Base-by-base conservation (phyloP, 2,329 filamentous ascomycete species). In the Exophiala sp. region DNA sequence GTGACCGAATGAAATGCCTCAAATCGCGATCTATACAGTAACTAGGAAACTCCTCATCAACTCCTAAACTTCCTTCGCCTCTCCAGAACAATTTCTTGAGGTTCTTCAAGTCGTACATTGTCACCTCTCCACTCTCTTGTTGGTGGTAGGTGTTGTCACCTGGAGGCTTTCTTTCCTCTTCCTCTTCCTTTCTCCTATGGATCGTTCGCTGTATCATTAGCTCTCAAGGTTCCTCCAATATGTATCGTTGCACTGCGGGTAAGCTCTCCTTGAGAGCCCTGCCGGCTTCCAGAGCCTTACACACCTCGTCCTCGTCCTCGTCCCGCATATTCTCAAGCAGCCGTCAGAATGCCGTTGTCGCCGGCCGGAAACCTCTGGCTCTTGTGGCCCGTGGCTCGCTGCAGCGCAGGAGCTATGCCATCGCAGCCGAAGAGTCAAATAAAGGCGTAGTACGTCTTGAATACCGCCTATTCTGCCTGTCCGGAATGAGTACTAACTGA, bases 381-480 rank as follows among this genome's bases (percentile, higher is more conserved):
- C 55, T 73, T 43, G 62, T 70, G 53, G 64, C 66, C 51, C 64
- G 63, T 34, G 58, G 61, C 49, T 64, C 61, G 58, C 64, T 62
- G 64, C 68, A 56, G 60, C 71, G 68, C 58, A 74, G 80, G 58
- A 65, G 65, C 53, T 83, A 84, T 76, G 80, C 80, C 46, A 67
- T 76, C 56, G 69, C 79, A 50, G 75, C 76, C 3, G 77, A 80
- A 66, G 77, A 80, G 35, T 77, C 73, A 45, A 71, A 73, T 65
- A 76, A 77, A 66, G 79, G 80, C 62, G 81, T 83, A 65, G 78
- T 81, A 73, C 69, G 77, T 64, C 52, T 52, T 40, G n/a, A n/a
- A n/a, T n/a, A n/a, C n/a, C n/a, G n/a, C n/a, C n/a, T n/a, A n/a
- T 13, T 10, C 29, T 2, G 35, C 34, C 13, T 50, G 32, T 46